Percentiles rank a stretch among this genome's conserved stretches.
Conservation (phyloP, 2,329 filamentous ascomycete species). For the Verruconis gallopava region DNA sequence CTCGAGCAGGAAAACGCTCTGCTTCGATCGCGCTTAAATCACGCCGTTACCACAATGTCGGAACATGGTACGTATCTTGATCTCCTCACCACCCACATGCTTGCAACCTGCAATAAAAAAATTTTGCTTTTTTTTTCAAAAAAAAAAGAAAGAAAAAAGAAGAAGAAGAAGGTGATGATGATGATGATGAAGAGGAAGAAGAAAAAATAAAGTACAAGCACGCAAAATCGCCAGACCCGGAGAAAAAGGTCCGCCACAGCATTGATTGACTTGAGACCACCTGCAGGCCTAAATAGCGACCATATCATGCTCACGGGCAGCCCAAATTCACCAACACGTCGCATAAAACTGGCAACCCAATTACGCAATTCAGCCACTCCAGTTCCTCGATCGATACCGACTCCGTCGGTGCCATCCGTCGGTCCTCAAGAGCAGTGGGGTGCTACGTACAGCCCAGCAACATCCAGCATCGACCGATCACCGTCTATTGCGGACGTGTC, state of each 20-base stretch:
- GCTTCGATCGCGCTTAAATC: constrained; percentile 36
- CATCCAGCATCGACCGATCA: constrained; percentile 7
- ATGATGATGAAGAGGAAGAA: no score
- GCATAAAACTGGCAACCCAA: constrained; percentile 8
- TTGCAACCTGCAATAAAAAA: no score
- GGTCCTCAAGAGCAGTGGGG: constrained; percentile 7
- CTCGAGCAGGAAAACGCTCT: constrained; percentile 43
- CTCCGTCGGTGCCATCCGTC: background rate
- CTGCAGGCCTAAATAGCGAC: constrained; percentile 4
- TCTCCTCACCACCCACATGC: no score
- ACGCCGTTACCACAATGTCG: constrained; percentile 25
- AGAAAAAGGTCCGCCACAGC: no score
- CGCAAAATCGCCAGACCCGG: no score
- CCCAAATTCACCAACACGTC: constrained; percentile 3
- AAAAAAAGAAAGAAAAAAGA: no score
- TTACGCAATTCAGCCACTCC: constrained; percentile 10
- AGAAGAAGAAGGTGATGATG: no score
- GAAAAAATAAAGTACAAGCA: no score
- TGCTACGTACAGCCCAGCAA: constrained; percentile 6
- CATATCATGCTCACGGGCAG: constrained; percentile 1
- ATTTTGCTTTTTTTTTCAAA: no score
- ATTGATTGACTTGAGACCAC: no score
- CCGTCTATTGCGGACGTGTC: constrained; percentile 9
- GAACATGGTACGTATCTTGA: constrained; percentile 11
- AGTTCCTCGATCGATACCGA: constrained; percentile 7